Evolutionary conservation across 768 basidiomycete species (phyloP), one percentile per base, ranked within the genome.

Genomic region (Tulasnella calospora): DNA sequence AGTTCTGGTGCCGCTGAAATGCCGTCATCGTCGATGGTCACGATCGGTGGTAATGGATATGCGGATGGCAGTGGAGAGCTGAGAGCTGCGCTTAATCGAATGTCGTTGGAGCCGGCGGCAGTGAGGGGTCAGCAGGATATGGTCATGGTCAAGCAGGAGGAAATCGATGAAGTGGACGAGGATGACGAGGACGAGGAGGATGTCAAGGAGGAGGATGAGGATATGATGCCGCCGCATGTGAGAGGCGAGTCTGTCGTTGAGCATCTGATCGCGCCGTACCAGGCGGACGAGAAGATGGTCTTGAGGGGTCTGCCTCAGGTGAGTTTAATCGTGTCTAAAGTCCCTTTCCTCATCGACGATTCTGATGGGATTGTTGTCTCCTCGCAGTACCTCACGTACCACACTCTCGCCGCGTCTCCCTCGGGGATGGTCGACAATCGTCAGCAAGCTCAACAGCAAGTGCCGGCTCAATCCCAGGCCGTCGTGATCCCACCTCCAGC

Each of bases 331-430:
- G 33, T 13, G 61, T 67, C n/a, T 33, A 67, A 8, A 33, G 61
- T 51, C 21, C 15, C 21, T 21, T 79, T 67, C 33, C 17, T 46
- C 7, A 15, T 41, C 71, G 35, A 23, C n/a, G 33, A 38, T 33
- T 27, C 27, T 41, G 47, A 19, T 51, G 17, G 7, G 21, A 27
- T 19, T 23, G 2, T 72, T 23, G 2, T 72, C 35, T 27, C 46
- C 55, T 40, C 40, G 30, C 51, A 80, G 79, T 80, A 80, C 73
- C 73, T 80, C 36, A 70, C 79, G 35, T 80, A 74, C 78, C 80
- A 80, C 74, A 72, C 79, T 15, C 74, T 80, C 27, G 78, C 73
- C 7, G 80, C 79, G 1, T 79, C 79, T n/a, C 79, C 79, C n/a
- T 71, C 51, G 38, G 71, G 15, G n/a, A 30, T 35, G 44, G 27